Percentiles rank a stretch among this genome's conserved stretches.
Conservation (phyloP, 345 rosid species). For the Mangifera indica region DNA sequence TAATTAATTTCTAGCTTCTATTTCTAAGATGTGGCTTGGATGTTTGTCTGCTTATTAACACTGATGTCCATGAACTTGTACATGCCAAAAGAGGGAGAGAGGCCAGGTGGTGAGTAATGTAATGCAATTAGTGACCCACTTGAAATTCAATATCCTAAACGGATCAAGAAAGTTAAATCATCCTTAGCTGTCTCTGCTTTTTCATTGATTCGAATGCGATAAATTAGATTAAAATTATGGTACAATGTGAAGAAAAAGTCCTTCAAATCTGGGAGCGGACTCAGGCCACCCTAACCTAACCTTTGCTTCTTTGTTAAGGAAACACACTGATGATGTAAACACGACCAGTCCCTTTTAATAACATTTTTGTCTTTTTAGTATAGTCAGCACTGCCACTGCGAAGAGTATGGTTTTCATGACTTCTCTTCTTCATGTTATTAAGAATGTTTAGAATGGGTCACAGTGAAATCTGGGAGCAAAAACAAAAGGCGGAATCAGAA, state of each 20-base stretch:
- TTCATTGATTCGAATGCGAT: background rate
- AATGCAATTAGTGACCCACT: background rate
- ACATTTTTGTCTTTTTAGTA: too few relatives aligned
- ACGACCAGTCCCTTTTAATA: background rate
- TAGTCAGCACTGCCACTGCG: background rate
- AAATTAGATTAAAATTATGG: constrained; percentile 6
- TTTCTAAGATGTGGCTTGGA: background rate
- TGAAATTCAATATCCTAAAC: background rate
- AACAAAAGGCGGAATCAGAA: constrained; percentile 31
- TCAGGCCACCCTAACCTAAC: constrained; percentile 19
- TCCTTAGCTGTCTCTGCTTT: constrained; percentile 26
- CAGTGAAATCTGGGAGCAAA: constrained; percentile 32
- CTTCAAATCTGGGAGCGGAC: constrained; percentile 31
- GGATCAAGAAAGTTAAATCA: constrained; percentile 3
- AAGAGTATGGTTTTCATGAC: background rate
- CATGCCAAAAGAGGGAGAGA: background rate
- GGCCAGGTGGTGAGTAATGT: too few relatives aligned
- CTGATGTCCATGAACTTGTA: background rate
- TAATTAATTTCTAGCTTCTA: background rate
- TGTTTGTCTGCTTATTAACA: background rate
- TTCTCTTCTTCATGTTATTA: background rate
- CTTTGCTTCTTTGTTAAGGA: background rate
- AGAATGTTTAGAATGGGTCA: constrained; percentile 7
- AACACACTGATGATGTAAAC: background rate
- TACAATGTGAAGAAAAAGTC: background rate